Conservation (phyloP, 106 monocot genomes). For the Apostasia shenzhenica region DNA sequence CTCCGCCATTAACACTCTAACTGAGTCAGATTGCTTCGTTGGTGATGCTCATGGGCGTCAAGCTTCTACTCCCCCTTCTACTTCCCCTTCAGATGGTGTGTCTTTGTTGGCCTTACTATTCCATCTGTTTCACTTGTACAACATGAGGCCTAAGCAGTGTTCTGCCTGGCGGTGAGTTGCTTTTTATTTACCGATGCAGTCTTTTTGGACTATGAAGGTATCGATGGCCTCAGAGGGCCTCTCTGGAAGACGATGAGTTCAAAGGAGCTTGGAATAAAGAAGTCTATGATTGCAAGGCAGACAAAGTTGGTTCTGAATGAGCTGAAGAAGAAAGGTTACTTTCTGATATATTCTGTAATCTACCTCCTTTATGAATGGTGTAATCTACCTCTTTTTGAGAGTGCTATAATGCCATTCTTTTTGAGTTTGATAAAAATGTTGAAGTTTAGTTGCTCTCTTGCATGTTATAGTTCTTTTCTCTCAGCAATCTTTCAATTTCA, state of each 20-base stretch:
- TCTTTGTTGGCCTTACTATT: not conserved
- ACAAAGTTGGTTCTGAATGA: conserved; percentile 57
- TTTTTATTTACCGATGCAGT: not conserved
- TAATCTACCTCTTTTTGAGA: not conserved
- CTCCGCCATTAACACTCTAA: conserved; percentile 19
- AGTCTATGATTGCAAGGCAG: conserved; percentile 66
- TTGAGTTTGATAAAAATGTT: conserved; percentile 18
- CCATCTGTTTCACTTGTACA: not conserved
- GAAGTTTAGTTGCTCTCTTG: not conserved
- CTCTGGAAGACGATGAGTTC: conserved; percentile 66
- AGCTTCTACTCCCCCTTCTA: not conserved
- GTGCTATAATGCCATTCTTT: not conserved
- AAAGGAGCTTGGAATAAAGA: conserved; percentile 72
- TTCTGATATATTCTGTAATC: not conserved
- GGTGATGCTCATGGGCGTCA: not conserved
- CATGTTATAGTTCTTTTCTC: not conserved
- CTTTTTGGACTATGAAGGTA: conserved; percentile 5
- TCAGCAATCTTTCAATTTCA: not conserved
- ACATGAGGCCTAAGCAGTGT: too few species aligned
- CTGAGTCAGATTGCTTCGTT: conserved; percentile 6
- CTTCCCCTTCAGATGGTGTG: conserved; percentile 7
- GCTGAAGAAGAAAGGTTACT: conserved; percentile 68
- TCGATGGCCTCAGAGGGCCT: conserved; percentile 13
- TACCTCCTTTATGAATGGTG: not conserved
- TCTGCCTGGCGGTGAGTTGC: not conserved